These are phyloP conservation scores for Eucalyptus lansdowneana DNA, from an alignment of 345 rosid genomes.

Conservation along the genomic window DNA sequence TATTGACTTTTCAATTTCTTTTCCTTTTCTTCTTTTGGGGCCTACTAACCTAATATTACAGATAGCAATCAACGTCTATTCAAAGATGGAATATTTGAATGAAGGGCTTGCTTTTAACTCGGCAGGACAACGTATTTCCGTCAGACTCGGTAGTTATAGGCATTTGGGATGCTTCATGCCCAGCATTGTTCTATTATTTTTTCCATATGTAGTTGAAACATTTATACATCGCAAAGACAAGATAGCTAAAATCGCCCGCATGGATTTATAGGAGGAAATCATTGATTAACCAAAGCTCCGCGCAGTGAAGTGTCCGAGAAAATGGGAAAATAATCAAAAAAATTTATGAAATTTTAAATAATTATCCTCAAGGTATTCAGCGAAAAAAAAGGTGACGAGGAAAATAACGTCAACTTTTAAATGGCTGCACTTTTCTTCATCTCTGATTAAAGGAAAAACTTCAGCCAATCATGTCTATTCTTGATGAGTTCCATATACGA, in stretches of 20 bases:
- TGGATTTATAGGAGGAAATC: not conserved
- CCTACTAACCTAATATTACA: too few relatives aligned
- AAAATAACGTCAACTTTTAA: not conserved
- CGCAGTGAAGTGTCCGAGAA: not conserved
- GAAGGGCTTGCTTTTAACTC: not conserved
- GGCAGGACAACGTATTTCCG: not conserved
- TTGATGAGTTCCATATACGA: not conserved
- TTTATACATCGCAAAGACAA: not conserved
- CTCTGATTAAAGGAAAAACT: not conserved
- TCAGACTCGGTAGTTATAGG: not conserved
- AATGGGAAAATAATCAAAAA: not conserved
- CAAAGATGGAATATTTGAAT: not conserved
- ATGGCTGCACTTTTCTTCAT: not conserved
- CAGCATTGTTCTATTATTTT: not conserved
- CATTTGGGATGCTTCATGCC: not conserved
- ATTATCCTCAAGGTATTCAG: not conserved
- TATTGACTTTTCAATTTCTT: too few relatives aligned
- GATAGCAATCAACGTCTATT: not conserved
- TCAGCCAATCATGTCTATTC: not conserved
- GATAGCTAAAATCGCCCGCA: not conserved
- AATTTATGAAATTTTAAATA: not conserved
- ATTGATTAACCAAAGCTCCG: not conserved
- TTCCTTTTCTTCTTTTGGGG: too few relatives aligned
- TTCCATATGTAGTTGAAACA: not conserved
- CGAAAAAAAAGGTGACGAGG: not conserved